Evolutionary conservation across 345 rosid genomes (phyloP).

Genomic region (Eucalyptus curtisii): DNA sequence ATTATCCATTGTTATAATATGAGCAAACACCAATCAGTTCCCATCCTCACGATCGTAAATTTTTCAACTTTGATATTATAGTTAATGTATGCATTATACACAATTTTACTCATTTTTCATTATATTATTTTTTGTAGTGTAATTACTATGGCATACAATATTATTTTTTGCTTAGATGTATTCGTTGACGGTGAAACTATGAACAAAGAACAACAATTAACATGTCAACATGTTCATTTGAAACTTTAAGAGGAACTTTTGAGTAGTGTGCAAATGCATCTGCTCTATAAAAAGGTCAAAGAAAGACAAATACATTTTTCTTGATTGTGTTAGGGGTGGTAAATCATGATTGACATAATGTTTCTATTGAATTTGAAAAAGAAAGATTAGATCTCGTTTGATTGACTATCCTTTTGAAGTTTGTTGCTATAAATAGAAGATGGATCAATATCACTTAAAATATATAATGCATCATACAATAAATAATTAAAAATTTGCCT

Average conservation of each 20-base stretch:
- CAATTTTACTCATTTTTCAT: not conserved
- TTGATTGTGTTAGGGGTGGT: not conserved
- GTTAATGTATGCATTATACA: not conserved
- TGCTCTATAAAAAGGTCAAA: not conserved
- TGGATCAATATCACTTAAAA: not conserved
- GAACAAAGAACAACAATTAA: not conserved
- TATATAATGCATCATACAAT: too few species aligned
- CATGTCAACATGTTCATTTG: not conserved
- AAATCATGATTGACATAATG: not conserved
- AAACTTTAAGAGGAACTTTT: not conserved
- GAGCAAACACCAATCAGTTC: not conserved
- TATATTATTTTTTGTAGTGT: not conserved
- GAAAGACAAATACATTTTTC: not conserved
- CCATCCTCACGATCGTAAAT: not conserved
- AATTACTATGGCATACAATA: not conserved
- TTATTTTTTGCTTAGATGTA: not conserved
- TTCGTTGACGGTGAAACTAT: not conserved
- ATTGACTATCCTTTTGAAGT: not conserved
- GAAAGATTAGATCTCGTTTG: rapidly evolving
- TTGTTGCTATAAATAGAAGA: rapidly evolving
- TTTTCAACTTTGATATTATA: too few species aligned
- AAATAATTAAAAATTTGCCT: too few species aligned
- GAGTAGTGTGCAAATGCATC: not conserved
- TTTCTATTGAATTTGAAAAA: too few species aligned
- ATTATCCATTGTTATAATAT: too few species aligned